Percentiles rank a stretch among this genome's conserved stretches.
phyloP scores from a whole-genome alignment of 2,329 filamentous ascomycete genomes.

The Colletotrichum lindemuthianum region DNA sequence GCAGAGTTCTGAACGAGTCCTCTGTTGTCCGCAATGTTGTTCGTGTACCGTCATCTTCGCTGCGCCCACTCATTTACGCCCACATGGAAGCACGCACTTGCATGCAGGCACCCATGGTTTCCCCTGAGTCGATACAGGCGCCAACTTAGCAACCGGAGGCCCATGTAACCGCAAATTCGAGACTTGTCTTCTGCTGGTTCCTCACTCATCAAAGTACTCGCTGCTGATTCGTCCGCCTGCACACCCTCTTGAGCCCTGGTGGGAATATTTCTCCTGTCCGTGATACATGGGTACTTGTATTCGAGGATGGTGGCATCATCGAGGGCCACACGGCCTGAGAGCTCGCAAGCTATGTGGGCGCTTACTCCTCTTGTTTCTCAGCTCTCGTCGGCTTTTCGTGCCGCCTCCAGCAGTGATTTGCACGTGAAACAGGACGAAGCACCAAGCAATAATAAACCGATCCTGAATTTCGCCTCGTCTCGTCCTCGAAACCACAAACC shows the following conservation, averaged over 20 bases:
- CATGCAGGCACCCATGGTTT: slow-evolving; percentile 26
- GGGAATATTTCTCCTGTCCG: too few species aligned
- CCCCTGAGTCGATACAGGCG: slow-evolving; percentile 29
- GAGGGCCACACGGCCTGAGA: not conserved
- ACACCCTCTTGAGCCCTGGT: slow-evolving; percentile 14
- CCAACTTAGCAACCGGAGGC: slow-evolving; percentile 22
- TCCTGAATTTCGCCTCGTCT: not conserved
- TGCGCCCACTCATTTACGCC: slow-evolving; percentile 23
- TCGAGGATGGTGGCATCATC: slow-evolving; percentile 9
- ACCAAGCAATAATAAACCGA: not conserved
- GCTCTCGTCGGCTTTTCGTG: not conserved
- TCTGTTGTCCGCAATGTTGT: not conserved
- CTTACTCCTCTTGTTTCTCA: slow-evolving; percentile 1
- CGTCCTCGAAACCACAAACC: not conserved
- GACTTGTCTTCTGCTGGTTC: slow-evolving; percentile 6
- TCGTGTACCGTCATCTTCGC: not conserved
- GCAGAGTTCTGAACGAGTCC: too few species aligned
- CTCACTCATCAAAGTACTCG: not conserved
- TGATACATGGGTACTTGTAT: not conserved
- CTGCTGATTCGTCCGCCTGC: slow-evolving; percentile 17
- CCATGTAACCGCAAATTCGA: slow-evolving; percentile 21
- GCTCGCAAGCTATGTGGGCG: slow-evolving; percentile 1
- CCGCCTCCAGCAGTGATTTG: slow-evolving; percentile 16
- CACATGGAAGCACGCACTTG: slow-evolving; percentile 22
- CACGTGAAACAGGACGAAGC: not conserved